Percentiles rank a stretch among this genome's conserved stretches.
Evolutionary conservation across 2,329 filamentous ascomycete species (phyloP).

Genomic region (Teratosphaeria pseudoeucalypti): DNA sequence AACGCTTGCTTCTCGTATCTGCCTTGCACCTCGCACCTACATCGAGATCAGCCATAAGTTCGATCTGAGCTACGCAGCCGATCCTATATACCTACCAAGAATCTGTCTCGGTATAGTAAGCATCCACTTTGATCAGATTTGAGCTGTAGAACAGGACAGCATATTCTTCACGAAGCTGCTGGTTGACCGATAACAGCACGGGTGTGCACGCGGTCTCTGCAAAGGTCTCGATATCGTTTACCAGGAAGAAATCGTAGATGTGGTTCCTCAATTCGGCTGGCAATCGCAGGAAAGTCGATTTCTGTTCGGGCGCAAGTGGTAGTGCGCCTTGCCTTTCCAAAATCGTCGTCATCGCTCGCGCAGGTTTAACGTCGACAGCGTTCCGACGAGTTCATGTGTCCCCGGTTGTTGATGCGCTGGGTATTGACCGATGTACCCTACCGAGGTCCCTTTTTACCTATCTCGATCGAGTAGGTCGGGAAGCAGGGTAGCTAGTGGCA

Average conservation of each 20-base stretch:
- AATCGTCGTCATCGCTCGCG: neutral
- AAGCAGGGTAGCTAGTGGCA: neutral
- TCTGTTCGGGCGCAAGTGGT: neutral
- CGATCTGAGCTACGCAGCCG: too few species aligned
- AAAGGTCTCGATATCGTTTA: conserved; percentile 2
- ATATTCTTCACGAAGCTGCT: conserved; percentile 6
- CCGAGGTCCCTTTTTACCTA: neutral
- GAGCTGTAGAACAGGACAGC: conserved; percentile 7
- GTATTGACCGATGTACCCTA: neutral
- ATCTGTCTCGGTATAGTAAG: conserved; percentile 9
- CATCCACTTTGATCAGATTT: conserved; percentile 5
- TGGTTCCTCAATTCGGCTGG: conserved; percentile 3
- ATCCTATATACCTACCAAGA: neutral
- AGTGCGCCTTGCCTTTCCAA: neutral
- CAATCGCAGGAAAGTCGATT: conserved; percentile 1
- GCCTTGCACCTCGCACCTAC: conserved; percentile 1
- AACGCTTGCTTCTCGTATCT: conserved; percentile 4
- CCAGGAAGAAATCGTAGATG: neutral
- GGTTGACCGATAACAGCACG: neutral
- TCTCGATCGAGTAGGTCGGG: neutral
- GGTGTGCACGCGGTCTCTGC: conserved; percentile 2
- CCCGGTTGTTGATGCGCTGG: neutral
- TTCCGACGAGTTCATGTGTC: neutral
- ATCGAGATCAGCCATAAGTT: neutral
- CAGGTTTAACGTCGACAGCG: neutral